Evolutionary conservation across 495 filamentous ascomycete species (phyloP), one percentile per base, ranked within the genome.

Genomic region (Lasiosphaeria hispida): DNA sequence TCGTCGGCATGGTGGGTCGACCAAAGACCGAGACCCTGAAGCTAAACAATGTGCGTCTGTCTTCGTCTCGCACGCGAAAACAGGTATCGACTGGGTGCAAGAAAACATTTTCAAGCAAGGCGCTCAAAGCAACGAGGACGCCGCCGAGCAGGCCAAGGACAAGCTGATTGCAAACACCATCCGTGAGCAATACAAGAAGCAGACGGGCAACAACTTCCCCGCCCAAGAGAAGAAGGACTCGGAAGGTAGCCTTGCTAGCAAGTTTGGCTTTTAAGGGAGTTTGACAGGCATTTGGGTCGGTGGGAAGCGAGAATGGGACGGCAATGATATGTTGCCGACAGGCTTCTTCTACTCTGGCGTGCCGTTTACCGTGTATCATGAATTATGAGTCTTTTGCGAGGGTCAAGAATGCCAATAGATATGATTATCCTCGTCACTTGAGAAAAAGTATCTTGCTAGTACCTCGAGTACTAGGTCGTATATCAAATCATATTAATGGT

Each of bases 121-220:
- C 5, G 61, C 76, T 17, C 87, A 91, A 71, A 72, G 77, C 73
- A 89, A 90, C 72, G 87, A 90, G 73, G 81, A 74, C 53, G 87
- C 87, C 7, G 68, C 80, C 37, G 87, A 91, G 69, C 87, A 91
- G 66, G 86, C 83, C 62, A 89, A 90, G 75, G 87, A 90, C 65
- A 83, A 88, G 69, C 65, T 82, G 69, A 86, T 87, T 49, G 80
- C 81, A 4, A 77, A 86, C 45, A 76, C 80, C 69, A 83, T 90
- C 57, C 80, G 87, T 15, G 69, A 70, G 2, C 74, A 84, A 68
- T 89, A 86, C 72, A 85, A 85, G 79, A 75, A 69, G 17, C 68
- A 68, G 0, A 83, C 82, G 1, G 87, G 87, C 48, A 80, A 74
- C 11, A 84, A 89, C 23, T 48, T 89, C 36, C 85, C 84, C 33